Percentiles rank a stretch among this genome's conserved stretches.
phyloP scores from a whole-genome alignment of 2,329 filamentous ascomycete species.

The Paraphaeosphaeria minitans region DNA sequence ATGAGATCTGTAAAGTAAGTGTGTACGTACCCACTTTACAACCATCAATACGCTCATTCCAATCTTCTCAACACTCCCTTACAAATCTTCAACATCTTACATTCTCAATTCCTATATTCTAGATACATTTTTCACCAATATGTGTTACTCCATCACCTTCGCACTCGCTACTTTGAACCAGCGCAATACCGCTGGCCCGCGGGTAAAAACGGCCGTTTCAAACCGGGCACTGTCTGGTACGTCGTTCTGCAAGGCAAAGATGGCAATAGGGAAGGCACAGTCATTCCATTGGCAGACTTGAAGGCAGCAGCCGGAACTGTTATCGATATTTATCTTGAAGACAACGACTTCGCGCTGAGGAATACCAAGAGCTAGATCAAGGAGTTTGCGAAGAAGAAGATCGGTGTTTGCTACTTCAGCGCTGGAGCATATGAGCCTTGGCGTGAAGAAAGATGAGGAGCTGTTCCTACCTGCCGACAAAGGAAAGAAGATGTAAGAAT shows the following conservation, averaged over 20 bases:
- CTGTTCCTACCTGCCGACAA: constrained; percentile 49
- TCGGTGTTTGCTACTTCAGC: constrained; percentile 67
- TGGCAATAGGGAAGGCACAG: background rate
- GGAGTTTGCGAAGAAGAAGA: constrained; percentile 3
- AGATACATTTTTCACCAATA: background rate
- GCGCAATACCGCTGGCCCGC: background rate
- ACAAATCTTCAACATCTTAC: background rate
- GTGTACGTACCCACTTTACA: background rate
- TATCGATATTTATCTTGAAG: constrained; percentile 2
- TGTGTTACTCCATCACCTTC: background rate
- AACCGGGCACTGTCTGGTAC: constrained; percentile 3
- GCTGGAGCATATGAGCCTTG: constrained; percentile 69
- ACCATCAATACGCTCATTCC: background rate
- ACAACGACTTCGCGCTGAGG: background rate
- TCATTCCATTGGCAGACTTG: background rate
- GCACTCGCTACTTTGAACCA: background rate
- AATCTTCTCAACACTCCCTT: background rate
- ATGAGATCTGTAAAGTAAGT: background rate
- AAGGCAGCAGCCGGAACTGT: background rate
- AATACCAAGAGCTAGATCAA: constrained; percentile 2
- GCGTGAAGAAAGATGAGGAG: constrained; percentile 61
- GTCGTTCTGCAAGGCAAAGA: constrained; percentile 3
- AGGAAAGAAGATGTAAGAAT: constrained; percentile 59
- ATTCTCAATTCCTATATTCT: background rate
- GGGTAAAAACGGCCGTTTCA: background rate